Base-by-base conservation (phyloP, 108 stramenopile species). In the Nitzschia sp. region DNA sequence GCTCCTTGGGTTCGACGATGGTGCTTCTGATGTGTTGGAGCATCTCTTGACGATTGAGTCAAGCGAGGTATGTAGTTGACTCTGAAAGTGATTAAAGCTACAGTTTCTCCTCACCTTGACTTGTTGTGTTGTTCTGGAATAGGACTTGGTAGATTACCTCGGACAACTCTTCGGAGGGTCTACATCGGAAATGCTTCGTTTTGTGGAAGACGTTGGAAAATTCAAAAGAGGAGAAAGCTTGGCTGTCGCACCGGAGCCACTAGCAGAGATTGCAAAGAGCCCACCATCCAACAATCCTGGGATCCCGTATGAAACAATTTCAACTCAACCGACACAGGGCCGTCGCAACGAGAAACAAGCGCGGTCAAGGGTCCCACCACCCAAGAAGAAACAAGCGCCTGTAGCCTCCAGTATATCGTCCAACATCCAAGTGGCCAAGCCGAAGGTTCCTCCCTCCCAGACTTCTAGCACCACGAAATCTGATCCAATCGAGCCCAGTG, bases 1-100 rank as follows among this genome's bases (percentile, higher is more conserved):
- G n/a, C 70, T 87, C 42, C 53, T 87, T 2, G 80, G 80, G 0
- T 87, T 87, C 65, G 78, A 83, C 41, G 82, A 80, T 39, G 72
- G 80, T 1, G 82, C 71, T 6, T 41, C 57, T 14, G 86, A 87
- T 65, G 67, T 87, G 3, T 57, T 87, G 57, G 83, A 83, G 11
- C 86, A 83, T 70, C 63, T 87, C 9, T 41, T 83, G 10, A 53
- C 77, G 43, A 83, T 87, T 53, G 80, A 81, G 34, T 80, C 78
- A 17, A 62, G 58, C 54, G 81, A 82, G 53, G 84, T 75, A 65
- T 11, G 78, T 56, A 11, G 38, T 17, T 29, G 7, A 8, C 14
- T 43, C 12, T 53, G 22, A 29, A n/a, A n/a, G n/a, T n/a, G n/a
- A n/a, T n/a, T n/a, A n/a, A n/a, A n/a, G n/a, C n/a, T n/a, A 24